These are phyloP conservation scores for Cyclotella baltica DNA, from an alignment of 108 stramenopile genomes.

Conservation along the genomic window DNA sequence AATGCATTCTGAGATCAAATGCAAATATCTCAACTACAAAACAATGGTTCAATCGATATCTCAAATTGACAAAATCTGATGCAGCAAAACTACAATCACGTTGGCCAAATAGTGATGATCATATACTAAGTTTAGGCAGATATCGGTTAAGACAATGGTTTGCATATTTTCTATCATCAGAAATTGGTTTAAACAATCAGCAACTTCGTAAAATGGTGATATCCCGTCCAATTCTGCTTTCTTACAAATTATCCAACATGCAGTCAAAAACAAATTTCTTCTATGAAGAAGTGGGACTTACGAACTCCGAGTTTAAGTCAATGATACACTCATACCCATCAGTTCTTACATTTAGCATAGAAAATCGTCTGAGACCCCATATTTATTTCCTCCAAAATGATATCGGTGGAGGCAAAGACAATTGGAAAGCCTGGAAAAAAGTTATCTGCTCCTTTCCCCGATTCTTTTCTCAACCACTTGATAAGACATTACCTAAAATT, in stretches of 20 bases:
- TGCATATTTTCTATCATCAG: conserved; percentile 25
- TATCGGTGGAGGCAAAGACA: conserved; percentile 39
- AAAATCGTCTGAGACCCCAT: conserved; percentile 39
- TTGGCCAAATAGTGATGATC: conserved; percentile 13
- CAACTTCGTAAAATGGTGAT: conserved; percentile 35
- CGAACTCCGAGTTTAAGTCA: conserved; percentile 22
- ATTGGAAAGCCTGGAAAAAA: conserved; percentile 36
- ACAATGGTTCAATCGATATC: conserved; percentile 42
- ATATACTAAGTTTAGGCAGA: conserved; percentile 33
- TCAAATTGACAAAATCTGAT: conserved; percentile 23
- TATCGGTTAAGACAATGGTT: conserved; percentile 37
- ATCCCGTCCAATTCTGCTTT: conserved; percentile 25
- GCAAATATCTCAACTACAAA: conserved; percentile 29
- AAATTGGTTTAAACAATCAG: conserved; percentile 2
- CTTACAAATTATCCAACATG: conserved; percentile 41
- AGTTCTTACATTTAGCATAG: conserved; percentile 43
- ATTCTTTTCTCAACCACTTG: conserved; percentile 47
- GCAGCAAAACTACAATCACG: conserved; percentile 10
- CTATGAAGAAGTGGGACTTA: conserved; percentile 33
- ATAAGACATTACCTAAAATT: conserved; percentile 43
- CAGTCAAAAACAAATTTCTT: conserved; percentile 32
- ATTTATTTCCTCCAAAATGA: conserved; percentile 35
- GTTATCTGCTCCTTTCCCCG: conserved; percentile 36
- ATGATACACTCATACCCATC: conserved; percentile 47
- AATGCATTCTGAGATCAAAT: conserved; percentile 18